Base-by-base conservation (phyloP, 371 early-diverging fungal genomes). In the Lichtheimia ramosa region DNA sequence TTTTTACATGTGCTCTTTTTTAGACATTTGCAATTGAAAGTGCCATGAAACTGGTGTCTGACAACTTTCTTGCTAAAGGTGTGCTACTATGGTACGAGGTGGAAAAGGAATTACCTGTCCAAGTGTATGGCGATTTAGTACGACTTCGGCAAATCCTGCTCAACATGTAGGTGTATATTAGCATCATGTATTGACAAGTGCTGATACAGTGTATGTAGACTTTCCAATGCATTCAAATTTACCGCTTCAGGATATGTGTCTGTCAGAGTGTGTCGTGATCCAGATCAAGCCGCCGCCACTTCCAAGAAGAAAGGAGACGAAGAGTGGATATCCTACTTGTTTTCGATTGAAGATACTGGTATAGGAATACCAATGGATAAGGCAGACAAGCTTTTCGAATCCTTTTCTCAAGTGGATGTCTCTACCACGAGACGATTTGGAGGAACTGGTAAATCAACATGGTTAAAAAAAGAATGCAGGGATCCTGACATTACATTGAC, bases 311-410 rank as follows among this genome's bases (percentile, higher is more conserved):
- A 21, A 10, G 46, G 46, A 15, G 25, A 25, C 2, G 39, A 20
- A 3, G 43, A 60, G 28, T 48, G 48, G 39, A 43, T 63, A 5
- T 64, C 63, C n/a, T 54, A 78, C 39, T 21, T 73, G 20, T 67
- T 84, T 55, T 67, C 76, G 8, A 85, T 88, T 13, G 65, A 57
- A 54, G 89, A 89, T 59, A 79, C 86, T 0, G 89, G 89, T 23
- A 83, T 86, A 49, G 87, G 89, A 16, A 86, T 89, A 51, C 82
- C 85, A 0, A 48, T 59, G 5, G 72, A 81, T 24, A 80, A 83
- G 43, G 60, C 64, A 8, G 66, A 62, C 51, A 76, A 71, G 43
- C 77, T 89, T 0, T 89, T 89, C 57, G 68, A 81, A 23, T 78
- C 82, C 8, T 89, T 87, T 56, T 74, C 82, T 2, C 87, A 86